These are phyloP conservation scores for Porcisia deanei DNA, from an alignment of 208 protist genomes.

Conservation along the genomic window DNA sequence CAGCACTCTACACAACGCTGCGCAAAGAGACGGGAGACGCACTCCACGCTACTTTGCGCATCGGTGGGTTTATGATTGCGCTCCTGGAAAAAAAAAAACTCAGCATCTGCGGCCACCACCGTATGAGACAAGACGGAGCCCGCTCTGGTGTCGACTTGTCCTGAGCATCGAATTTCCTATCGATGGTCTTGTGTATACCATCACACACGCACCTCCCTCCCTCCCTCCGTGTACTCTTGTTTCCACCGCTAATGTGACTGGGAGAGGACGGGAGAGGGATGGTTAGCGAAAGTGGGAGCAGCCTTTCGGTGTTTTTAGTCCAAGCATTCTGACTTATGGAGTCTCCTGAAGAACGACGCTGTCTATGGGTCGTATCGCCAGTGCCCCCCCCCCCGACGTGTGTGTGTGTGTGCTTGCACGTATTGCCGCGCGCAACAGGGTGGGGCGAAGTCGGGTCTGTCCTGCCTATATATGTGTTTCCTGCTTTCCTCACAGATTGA, in stretches of 20 bases:
- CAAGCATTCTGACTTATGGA: constrained; percentile 15
- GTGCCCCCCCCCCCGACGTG: not conserved
- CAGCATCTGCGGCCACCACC: constrained; percentile 20
- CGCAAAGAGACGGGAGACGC: constrained; percentile 25
- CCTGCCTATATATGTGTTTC: not conserved
- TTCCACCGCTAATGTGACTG: not conserved
- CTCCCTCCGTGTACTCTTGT: constrained; percentile 6
- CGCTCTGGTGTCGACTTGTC: constrained; percentile 19
- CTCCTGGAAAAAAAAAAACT: constrained; percentile 30
- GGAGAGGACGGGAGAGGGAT: not conserved
- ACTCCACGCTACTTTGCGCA: constrained; percentile 13
- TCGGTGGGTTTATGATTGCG: constrained; percentile 31
- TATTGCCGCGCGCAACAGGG: not conserved
- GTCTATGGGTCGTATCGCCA: constrained; percentile 10
- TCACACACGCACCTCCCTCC: not conserved
- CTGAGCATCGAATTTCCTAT: constrained; percentile 35
- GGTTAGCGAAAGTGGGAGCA: not conserved
- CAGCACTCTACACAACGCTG: constrained; percentile 13
- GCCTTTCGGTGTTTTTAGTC: constrained; percentile 20
- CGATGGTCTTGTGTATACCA: constrained; percentile 31
- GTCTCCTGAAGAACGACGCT: constrained; percentile 2
- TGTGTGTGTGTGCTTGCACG: not conserved
- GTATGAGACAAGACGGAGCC: constrained; percentile 12
- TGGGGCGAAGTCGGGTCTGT: not conserved
- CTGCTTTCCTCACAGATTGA: too few species aligned